Evolutionary conservation across 257 asterid species (phyloP), one percentile per base, ranked within the genome.

Genomic region (Nicotiana otophora): DNA sequence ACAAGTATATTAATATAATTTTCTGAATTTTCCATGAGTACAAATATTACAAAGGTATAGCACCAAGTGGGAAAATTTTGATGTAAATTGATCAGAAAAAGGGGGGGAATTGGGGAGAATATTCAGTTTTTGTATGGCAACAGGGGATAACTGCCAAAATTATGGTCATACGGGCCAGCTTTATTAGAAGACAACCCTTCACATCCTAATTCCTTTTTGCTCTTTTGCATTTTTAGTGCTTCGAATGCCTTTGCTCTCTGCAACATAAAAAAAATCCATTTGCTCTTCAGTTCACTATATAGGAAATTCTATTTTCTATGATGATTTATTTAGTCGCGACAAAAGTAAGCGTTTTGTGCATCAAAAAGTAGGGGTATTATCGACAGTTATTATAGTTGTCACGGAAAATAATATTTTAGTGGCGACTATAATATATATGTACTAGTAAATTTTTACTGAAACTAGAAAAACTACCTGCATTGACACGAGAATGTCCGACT

Each of bases 161-260:
- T 85, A n/a, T 68, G 88, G 89, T 84, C 90, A 54, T 84, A 66
- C 12, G 81, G 83, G 28, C 82, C 87, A 87, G 84, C 63, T 80
- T 88, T 90, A 82, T 81, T 64, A 48, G 89, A 81, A 80, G 84
- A 54, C 81, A 77, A 8, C 83, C 85, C 93, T 72, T 89, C 94
- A 79, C 81, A 67, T 31, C 82, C 87, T 46, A 72, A 46, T 77
- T 83, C 91, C 82, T 63, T 87, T 63, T 82, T 82, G 78, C 51
- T 62, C 81, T 87, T 91, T 23, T 90, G 89, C 86, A 84, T 77
- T 83, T 90, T 88, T 84, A 87, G 26, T 84, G 95, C 94, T 82
- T 91, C 96, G 33, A 81, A 42, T 82, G 90, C 90, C 84, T 91
- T 92, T 85, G 89, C 90, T 85, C 90, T 87, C 98, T 95, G 91